Conservation (phyloP, 352 stramenopile genomes). For the Pythium brachiatum region DNA sequence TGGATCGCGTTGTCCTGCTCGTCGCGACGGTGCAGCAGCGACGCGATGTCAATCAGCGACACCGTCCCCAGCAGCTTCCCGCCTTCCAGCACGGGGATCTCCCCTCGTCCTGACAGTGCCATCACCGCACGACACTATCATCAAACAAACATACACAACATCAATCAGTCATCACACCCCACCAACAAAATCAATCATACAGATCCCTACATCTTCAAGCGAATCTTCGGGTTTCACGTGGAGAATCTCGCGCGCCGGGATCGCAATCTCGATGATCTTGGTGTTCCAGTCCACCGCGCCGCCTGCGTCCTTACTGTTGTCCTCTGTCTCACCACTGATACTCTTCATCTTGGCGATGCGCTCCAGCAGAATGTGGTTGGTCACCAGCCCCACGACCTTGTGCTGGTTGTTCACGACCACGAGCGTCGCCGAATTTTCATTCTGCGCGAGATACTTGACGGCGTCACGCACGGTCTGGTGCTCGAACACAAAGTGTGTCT, state of each 20-base stretch:
- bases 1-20: conserved; percentile 44
- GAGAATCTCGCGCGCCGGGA: conserved; percentile 69
- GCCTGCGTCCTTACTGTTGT: conserved; percentile 1
- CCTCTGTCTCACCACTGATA: conserved; percentile 13
- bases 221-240: conserved; percentile 75
- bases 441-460: conserved; percentile 56
- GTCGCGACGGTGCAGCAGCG: conserved; percentile 64
- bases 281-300: conserved; percentile 43
- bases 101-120: conserved; percentile 62
- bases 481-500: conserved; percentile 70
- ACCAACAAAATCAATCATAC: background rate
- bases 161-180: background rate
- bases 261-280: conserved; percentile 62
- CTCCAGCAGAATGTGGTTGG: conserved; percentile 67
- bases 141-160: background rate
- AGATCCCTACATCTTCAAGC: conserved; percentile 60
- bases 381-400: conserved; percentile 75
- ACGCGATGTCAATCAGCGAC: conserved; percentile 78
- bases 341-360: conserved; percentile 59
- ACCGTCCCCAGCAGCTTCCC: conserved; percentile 72
- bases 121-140: conserved; percentile 76
- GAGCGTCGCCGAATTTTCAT: conserved; percentile 76
- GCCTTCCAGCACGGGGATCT: conserved; percentile 65
- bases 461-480: conserved; percentile 64
- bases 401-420: conserved; percentile 68